Evolutionary conservation across 371 early-diverging fungal species (phyloP).

Genomic region (Lichtheimia ramosa): DNA sequence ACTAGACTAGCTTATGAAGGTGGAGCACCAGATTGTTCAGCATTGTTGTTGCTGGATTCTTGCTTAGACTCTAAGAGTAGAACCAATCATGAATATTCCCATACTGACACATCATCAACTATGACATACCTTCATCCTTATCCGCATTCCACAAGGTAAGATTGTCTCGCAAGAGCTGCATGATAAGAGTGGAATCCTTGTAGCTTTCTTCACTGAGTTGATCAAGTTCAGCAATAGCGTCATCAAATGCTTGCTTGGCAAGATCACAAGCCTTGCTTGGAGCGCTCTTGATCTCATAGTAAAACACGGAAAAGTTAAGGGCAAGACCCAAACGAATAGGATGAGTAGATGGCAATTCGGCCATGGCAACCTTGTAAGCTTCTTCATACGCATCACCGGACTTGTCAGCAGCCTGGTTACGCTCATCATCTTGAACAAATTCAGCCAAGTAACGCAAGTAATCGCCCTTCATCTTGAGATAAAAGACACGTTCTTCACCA

Average conservation of each 20-base stretch:
- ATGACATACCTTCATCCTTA: conserved; percentile 80
- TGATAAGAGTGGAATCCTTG: conserved; percentile 99
- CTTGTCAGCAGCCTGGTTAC: conserved; percentile 84
- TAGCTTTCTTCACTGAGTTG: conserved; percentile 98
- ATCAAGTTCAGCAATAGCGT: conserved; percentile 98
- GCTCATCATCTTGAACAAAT: conserved; percentile 85
- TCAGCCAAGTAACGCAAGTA: conserved; percentile 99
- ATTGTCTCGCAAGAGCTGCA: conserved; percentile 99
- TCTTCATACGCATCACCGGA: conserved; percentile 96
- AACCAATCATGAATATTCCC: too few species aligned
- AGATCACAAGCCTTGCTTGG: conserved; percentile 98
- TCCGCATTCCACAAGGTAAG: conserved; percentile 99
- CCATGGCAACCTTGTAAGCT: conserved; percentile 94
- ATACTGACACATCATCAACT: too few species aligned
- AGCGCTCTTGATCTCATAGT: conserved; percentile 99
- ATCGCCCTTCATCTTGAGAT: conserved; percentile 99
- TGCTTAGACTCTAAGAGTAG: too few species aligned
- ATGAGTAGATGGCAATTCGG: conserved; percentile 95
- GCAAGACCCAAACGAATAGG: conserved; percentile 99
- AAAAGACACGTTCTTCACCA: conserved; percentile 98
- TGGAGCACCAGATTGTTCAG: too few species aligned
- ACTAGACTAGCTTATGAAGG: too few species aligned
- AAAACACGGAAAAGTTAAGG: conserved; percentile 99
- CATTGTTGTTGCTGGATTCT: too few species aligned
- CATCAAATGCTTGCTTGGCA: conserved; percentile 99